Evolutionary conservation across 1,284 basidiomycete genomes (phyloP).

Genomic region (Irpex sp.): DNA sequence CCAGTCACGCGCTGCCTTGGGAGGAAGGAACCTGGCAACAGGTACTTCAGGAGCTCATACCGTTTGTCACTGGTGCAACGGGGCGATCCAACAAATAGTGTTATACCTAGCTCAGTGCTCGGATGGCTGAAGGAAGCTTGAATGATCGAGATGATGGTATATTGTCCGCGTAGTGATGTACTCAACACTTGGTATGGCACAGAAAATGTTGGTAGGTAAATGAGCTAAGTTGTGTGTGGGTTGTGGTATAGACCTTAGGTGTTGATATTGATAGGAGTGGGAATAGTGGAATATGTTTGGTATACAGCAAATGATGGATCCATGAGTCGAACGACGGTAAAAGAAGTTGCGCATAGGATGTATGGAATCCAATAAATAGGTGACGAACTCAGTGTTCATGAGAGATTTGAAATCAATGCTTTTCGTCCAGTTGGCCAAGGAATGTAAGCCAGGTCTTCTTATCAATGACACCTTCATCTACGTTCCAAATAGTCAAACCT

Average conservation of each 20-base stretch:
- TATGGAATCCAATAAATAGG: neutral
- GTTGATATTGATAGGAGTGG: neutral
- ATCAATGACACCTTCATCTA: constrained; percentile 87
- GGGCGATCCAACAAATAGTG: neutral
- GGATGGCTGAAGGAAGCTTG: neutral
- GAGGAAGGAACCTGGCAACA: constrained; percentile 1
- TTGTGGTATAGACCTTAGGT: neutral
- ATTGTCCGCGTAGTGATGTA: neutral
- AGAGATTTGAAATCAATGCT: neutral
- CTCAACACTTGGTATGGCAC: neutral
- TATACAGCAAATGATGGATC: too few species aligned
- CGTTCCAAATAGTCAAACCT: too few species aligned
- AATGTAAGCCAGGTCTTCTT: constrained; percentile 92
- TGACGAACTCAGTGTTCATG: too few species aligned
- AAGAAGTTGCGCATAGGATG: neutral
- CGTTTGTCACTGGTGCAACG: neutral
- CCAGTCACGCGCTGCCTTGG: constrained; percentile 1
- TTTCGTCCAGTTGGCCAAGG: constrained; percentile 68
- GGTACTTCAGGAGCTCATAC: neutral
- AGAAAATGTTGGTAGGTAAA: neutral
- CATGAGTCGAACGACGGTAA: too few species aligned
- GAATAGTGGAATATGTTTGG: too few species aligned
- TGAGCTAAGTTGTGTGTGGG: neutral
- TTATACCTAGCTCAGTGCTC: neutral
- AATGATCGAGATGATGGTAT: neutral